Evolutionary conservation across 768 basidiomycete species (phyloP), one percentile per base, ranked within the genome.

Genomic region (Leccinum broughii): DNA sequence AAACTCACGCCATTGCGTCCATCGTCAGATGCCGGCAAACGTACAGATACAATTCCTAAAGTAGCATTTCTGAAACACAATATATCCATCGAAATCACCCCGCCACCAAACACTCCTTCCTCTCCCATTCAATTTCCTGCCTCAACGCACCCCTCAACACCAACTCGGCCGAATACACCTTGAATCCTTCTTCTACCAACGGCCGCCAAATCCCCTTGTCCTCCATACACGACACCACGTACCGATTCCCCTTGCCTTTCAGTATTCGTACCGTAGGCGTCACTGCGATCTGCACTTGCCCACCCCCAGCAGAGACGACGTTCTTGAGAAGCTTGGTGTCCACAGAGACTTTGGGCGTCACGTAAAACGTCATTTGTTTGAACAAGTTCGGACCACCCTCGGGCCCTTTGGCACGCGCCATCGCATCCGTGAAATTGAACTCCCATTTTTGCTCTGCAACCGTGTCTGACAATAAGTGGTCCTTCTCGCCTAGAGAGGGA

Each of bases 141-240:
- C 77, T 84, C 69, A 92, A 70, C 1, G 85, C 83, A 0, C 80
- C 84, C 35, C 77, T 83, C 60, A 93, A 72, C 14, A 94, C 70
- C 28, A 93, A 75, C 68, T 93, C 90, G 30, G 82, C 80, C 0
- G 81, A 81, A 72, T 90, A 93, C n/a, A 93, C 79, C 20, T 78
- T 77, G 63, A 81, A 75, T 0, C 83, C 77, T 14, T 76, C 76
- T 20, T 82, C 67, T 0, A 76, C 76, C 44, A 93, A 76, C 7
- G 87, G 81, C 26, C 83, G 74, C 90, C 92, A 93, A 15, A 88
- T 81, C 2, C 80, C 75, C 26, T 74, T 75, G 63, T 93, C 92
- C 24, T 84, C 85, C 28, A 73, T 72, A 60, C 85, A 85, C 0
- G 90, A 91, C 30, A 94, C 78, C 32, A 93, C 79, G 67, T 84